phyloP scores from a whole-genome alignment of 805 yeast species.

The Candida coleopterorum region DNA sequence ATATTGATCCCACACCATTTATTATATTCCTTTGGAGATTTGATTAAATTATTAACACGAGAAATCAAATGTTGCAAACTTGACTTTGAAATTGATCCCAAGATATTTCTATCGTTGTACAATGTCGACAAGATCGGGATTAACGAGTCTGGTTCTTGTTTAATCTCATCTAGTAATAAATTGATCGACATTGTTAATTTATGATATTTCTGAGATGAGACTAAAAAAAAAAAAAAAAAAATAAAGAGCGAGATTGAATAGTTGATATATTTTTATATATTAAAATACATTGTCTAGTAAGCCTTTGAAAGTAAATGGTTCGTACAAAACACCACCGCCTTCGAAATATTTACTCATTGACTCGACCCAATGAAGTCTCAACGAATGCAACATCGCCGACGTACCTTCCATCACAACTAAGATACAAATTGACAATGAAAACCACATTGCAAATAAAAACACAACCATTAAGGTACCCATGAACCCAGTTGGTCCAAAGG shows the following conservation, averaged over 20 bases:
- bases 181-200: constrained; percentile 13
- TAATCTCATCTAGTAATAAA: constrained; percentile 23
- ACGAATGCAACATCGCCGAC: constrained; percentile 97
- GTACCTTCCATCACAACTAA: constrained; percentile 98
- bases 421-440: constrained; percentile 82
- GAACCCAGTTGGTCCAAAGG: constrained; percentile 63
- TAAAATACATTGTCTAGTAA: constrained; percentile 20
- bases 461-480: constrained; percentile 73
- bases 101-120: constrained; percentile 22
- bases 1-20: constrained; percentile 61
- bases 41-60: constrained; percentile 26
- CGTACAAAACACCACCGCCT: constrained; percentile 91
- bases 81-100: constrained; percentile 41
- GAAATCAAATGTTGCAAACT: constrained; percentile 49
- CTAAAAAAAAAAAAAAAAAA: constrained; percentile 1
- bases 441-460: constrained; percentile 90
- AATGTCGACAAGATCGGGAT: constrained; percentile 30
- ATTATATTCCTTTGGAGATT: constrained; percentile 28
- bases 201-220: constrained; percentile 9
- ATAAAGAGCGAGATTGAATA: not conserved
- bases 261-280: not conserved
- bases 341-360: constrained; percentile 97
- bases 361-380: constrained; percentile 99
- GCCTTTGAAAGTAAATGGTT: constrained; percentile 74
- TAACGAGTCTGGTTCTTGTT: constrained; percentile 20